Percentiles rank a stretch among this genome's conserved stretches.
Evolutionary conservation across 2,329 filamentous ascomycete species (phyloP).

Genomic region (Raffaelea albimanens): DNA sequence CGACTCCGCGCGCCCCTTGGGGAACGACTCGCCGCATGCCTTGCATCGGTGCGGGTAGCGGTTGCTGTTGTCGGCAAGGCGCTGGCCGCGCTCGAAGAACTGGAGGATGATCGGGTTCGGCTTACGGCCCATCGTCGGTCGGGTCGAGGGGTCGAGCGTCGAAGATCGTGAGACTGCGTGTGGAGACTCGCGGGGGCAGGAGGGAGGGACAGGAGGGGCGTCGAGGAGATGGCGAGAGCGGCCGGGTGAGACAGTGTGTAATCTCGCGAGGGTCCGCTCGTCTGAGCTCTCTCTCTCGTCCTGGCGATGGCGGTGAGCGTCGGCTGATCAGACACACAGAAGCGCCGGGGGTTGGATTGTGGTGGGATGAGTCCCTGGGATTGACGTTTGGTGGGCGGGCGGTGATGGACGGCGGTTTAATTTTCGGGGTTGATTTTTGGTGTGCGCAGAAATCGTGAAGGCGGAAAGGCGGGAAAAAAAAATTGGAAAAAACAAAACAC

Average conservation of each 20-base stretch:
- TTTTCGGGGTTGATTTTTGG: conserved; percentile 4
- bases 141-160: conserved; percentile 4
- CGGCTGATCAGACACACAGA: too few species aligned
- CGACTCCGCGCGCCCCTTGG: conserved; percentile 79
- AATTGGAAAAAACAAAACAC: conserved; percentile 3
- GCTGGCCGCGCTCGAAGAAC: conserved; percentile 79
- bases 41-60: conserved; percentile 89
- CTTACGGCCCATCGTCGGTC: conserved; percentile 61
- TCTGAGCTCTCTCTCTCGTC: too few species aligned
- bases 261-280: too few species aligned
- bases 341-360: neutral
- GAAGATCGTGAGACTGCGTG: neutral
- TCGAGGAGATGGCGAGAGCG: too few species aligned
- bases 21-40: conserved; percentile 78
- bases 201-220: too few species aligned
- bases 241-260: too few species aligned
- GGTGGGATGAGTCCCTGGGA: conserved; percentile 4
- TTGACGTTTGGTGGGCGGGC: conserved; percentile 7
- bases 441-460: conserved; percentile 2
- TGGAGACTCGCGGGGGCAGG: too few species aligned
- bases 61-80: conserved; percentile 83
- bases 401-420: conserved; percentile 10
- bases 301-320: too few species aligned
- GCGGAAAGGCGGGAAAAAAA: neutral
- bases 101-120: conserved; percentile 78